Base-by-base conservation (phyloP, 495 filamentous ascomycete species). In the Penicillium odoratum region DNA sequence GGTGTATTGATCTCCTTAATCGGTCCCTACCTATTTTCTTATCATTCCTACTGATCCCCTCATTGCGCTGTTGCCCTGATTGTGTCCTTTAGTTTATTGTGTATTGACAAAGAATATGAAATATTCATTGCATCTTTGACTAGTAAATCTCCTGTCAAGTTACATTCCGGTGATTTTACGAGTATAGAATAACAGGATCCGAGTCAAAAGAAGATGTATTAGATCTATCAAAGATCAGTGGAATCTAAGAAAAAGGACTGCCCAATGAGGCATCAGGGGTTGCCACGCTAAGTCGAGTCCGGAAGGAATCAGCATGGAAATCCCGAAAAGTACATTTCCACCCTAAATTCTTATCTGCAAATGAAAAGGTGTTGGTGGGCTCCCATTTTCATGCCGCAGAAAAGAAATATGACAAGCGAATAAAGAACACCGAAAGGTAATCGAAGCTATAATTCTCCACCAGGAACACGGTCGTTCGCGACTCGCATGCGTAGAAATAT, bases 401-500 rank as follows among this genome's bases (percentile, higher is more conserved):
- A 62, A 49, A 31, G 58, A 21, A 49, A 50, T 48, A 46, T 25
- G 55, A 56, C 25, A 31, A 54, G 54, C 8, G 2, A 11, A 49
- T 9, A 6, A 33, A 50, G 13, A 40, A 18, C n/a, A 25, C 43
- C n/a, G 8, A 5, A 30, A 47, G 54, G 42, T 28, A 53, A 13
- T 42, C 50, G 3, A 63, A 61, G 49, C 47, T 60, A 70, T 59
- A 67, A 51, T 55, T 70, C 70, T 29, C 62, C 57, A 29, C 43
- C 48, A n/a, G 36, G 40, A 28, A 55, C 43, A 8, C 66, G 55
- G 57, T 69, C 64, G 54, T 77, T 70, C 7, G 70, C 64, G 28
- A 76, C 60, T 25, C 74, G 72, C 75, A 78, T 78, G 13, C 71
- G 70, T 31, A 75, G 58, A 51, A 76, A 76, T 25, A 78, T 74